Conservation (phyloP, 176 grass and related monocot genomes). For the Hyparrhenia diplandra region DNA sequence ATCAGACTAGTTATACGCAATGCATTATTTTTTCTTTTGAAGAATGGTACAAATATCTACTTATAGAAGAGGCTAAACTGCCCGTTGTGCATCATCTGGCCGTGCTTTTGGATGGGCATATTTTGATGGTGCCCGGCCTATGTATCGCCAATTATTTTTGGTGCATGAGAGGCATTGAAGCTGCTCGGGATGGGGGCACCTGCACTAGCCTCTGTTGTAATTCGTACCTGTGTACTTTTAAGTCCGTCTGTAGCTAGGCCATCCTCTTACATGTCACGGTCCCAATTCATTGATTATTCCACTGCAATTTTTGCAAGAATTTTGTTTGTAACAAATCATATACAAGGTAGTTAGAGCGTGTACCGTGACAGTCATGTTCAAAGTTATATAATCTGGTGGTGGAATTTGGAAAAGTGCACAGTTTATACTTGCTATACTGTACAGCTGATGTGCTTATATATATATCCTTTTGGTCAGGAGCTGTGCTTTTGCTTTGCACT, state of each 20-base stretch:
- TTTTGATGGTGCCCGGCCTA: conserved; percentile 44
- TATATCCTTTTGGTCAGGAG: neutral
- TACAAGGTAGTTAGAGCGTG: neutral
- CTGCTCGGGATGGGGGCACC: neutral
- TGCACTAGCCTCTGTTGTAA: conserved; percentile 25
- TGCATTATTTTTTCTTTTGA: neutral
- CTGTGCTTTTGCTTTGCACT: neutral
- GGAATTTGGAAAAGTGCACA: neutral
- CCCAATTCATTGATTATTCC: conserved; percentile 39
- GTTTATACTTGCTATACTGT: neutral
- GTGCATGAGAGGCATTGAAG: neutral
- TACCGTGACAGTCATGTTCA: neutral
- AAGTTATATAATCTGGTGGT: neutral
- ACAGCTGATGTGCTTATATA: neutral
- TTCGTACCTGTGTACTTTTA: neutral
- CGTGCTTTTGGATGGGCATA: conserved; percentile 41
- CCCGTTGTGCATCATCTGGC: neutral
- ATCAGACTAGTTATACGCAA: conserved; percentile 51
- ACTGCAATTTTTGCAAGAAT: neutral
- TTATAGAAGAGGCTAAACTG: conserved; percentile 14
- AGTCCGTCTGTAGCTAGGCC: conserved; percentile 30
- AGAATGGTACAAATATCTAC: neutral
- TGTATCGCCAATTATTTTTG: conserved; percentile 36
- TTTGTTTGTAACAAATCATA: neutral
- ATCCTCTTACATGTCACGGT: conserved; percentile 12